Evolutionary conservation across 2,329 filamentous ascomycete species (phyloP).

Genomic region (Aureobasidium mangrovei): DNA sequence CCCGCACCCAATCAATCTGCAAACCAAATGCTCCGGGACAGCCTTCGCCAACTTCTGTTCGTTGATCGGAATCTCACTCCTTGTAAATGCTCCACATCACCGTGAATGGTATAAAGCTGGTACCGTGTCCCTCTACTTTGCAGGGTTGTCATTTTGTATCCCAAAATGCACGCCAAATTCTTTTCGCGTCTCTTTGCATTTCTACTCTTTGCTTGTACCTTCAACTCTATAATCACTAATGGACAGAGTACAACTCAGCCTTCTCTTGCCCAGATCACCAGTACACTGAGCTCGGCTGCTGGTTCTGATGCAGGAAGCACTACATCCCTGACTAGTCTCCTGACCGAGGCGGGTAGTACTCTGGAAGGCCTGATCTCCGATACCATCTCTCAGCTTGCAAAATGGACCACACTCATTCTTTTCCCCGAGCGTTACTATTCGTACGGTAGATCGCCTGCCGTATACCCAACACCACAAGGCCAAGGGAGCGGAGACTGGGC

Average conservation of each 20-base stretch:
- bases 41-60: too few species aligned
- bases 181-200: background rate
- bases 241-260: background rate
- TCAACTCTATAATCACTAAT: background rate
- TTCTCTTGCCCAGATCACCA: conserved; percentile 1
- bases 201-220: background rate
- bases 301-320: background rate
- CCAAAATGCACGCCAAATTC: background rate
- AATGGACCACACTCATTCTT: background rate
- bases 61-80: too few species aligned
- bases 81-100: too few species aligned
- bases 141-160: too few species aligned
- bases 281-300: background rate
- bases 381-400: background rate
- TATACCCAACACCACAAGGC: conserved; percentile 21
- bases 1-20: too few species aligned
- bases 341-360: conserved; percentile 1
- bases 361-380: background rate
- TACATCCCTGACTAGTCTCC: background rate
- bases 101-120: too few species aligned
- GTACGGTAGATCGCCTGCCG: conserved; percentile 23
- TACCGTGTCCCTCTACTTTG: too few species aligned
- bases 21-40: too few species aligned
- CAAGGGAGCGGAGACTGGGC: conserved; percentile 27
- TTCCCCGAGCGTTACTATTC: conserved; percentile 22